These are phyloP conservation scores for Penicillium diatomitis DNA, from an alignment of 495 filamentous ascomycete genomes.

Conservation along the genomic window DNA sequence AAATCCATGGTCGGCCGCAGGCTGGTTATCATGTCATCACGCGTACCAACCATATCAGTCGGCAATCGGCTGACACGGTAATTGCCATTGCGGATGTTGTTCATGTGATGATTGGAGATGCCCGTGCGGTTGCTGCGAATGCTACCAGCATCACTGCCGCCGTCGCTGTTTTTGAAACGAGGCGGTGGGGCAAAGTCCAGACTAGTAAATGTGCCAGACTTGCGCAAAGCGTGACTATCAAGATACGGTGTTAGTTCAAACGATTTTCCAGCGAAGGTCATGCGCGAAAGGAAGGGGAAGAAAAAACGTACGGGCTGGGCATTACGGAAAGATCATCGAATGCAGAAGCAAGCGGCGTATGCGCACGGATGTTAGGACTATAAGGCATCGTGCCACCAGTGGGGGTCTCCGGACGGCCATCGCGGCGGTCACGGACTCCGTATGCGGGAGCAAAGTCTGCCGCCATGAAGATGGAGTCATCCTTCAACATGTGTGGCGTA, in stretches of 20 bases:
- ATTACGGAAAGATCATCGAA: conserved; percentile 81
- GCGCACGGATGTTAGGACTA: conserved; percentile 56
- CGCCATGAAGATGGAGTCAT: conserved; percentile 67
- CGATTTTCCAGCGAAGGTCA: too few species aligned
- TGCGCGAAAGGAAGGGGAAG: too few species aligned
- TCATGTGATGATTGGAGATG: conserved; percentile 59
- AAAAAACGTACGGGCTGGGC: conserved; percentile 77
- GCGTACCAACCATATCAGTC: conserved; percentile 71
- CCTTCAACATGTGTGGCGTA: conserved; percentile 75
- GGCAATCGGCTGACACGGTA: conserved; percentile 86
- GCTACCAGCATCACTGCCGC: conserved; percentile 74
- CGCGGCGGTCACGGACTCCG: conserved; percentile 54
- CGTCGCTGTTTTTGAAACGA: conserved; percentile 66
- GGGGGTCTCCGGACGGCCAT: conserved; percentile 74
- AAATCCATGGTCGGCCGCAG: conserved; percentile 78
- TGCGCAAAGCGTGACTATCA: conserved; percentile 69
- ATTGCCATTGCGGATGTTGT: conserved; percentile 78
- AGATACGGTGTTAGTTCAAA: not conserved
- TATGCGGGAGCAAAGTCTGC: conserved; percentile 83
- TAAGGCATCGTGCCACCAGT: conserved; percentile 67
- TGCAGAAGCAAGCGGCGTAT: conserved; percentile 67
- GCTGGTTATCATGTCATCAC: conserved; percentile 55
- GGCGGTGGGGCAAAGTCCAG: conserved; percentile 94
- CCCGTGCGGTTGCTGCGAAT: conserved; percentile 79
- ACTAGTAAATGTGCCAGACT: conserved; percentile 79